These are phyloP conservation scores for Micractinium conductrix DNA, from an alignment of 139 green algal genomes.

Conservation along the genomic window DNA sequence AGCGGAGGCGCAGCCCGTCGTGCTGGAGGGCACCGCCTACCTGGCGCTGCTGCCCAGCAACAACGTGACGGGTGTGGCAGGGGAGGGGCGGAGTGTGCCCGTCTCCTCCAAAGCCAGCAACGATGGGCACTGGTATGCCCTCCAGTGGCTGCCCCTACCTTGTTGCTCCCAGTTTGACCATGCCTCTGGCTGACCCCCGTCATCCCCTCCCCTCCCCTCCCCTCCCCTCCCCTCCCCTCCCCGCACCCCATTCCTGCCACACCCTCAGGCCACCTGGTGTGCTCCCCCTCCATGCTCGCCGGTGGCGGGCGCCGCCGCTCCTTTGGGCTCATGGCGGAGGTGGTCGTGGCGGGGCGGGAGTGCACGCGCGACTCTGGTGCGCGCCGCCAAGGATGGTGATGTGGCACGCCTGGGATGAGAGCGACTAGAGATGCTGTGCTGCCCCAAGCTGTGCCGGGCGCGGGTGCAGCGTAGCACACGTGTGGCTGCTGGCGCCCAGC, in stretches of 20 bases:
- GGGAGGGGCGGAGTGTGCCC: neutral
- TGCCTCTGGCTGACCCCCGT: too few relatives aligned
- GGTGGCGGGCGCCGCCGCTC: neutral
- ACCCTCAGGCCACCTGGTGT: slow-evolving; percentile 23
- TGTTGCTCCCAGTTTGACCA: neutral
- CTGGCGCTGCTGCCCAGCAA: slow-evolving; percentile 19
- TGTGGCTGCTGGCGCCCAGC: too few relatives aligned
- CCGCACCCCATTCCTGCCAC: too few relatives aligned
- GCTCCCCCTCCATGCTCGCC: neutral
- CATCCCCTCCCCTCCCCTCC: too few relatives aligned
- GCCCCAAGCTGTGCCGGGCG: too few relatives aligned
- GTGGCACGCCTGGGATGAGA: neutral
- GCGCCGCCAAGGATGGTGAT: neutral
- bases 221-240: neutral
- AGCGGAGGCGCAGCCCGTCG: neutral
- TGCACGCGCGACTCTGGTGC: slow-evolving; percentile 17
- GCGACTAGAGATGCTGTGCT: too few relatives aligned
- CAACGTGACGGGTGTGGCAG: slow-evolving; percentile 19
- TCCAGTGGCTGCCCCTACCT: neutral
- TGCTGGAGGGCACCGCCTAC: slow-evolving; percentile 20
- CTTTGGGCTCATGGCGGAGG: slow-evolving; percentile 19
- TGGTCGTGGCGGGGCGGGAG: slow-evolving; percentile 18
- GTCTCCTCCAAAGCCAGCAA: neutral
- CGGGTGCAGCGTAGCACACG: too few relatives aligned
- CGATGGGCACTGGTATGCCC: neutral